Conservation (phyloP, 2,329 filamentous ascomycete species). For the Chaetomiaceae sp. region DNA sequence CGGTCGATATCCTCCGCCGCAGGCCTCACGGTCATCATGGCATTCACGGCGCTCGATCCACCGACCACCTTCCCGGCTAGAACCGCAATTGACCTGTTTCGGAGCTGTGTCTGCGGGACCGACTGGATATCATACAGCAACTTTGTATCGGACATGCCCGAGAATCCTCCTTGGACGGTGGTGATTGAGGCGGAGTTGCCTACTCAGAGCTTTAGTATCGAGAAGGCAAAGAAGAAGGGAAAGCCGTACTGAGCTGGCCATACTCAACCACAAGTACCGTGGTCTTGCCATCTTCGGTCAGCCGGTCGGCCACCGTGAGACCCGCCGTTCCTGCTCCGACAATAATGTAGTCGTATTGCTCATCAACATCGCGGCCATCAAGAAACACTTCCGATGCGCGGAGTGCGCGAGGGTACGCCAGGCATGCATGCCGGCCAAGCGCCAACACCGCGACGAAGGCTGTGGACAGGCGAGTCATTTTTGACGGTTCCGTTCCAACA, state of each 20-base stretch:
- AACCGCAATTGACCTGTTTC: conserved; percentile 26
- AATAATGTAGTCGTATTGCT: conserved; percentile 30
- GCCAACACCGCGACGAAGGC: conserved; percentile 1
- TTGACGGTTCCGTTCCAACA: background rate
- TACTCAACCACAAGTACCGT: conserved; percentile 29
- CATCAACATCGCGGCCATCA: conserved; percentile 14
- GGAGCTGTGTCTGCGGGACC: conserved; percentile 29
- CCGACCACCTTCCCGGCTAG: conserved; percentile 33
- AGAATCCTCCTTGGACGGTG: conserved; percentile 21
- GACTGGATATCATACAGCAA: conserved; percentile 29
- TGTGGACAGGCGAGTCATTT: conserved; percentile 10
- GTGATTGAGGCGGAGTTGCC: conserved; percentile 24
- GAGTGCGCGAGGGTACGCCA: conserved; percentile 4
- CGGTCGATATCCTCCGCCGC: conserved; percentile 23
- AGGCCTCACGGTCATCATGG: conserved; percentile 25
- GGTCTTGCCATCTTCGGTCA: conserved; percentile 21
- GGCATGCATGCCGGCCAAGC: background rate
- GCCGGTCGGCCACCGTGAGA: conserved; percentile 23
- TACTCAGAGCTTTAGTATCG: background rate
- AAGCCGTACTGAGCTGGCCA: conserved; percentile 19
- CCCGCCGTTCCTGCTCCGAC: conserved; percentile 25
- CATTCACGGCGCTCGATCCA: conserved; percentile 29
- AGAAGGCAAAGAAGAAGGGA: background rate
- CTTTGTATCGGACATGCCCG: conserved; percentile 20
- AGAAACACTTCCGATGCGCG: conserved; percentile 8